phyloP scores from a whole-genome alignment of 164 flowering plant species.

The Aristolochia fimbriata region DNA sequence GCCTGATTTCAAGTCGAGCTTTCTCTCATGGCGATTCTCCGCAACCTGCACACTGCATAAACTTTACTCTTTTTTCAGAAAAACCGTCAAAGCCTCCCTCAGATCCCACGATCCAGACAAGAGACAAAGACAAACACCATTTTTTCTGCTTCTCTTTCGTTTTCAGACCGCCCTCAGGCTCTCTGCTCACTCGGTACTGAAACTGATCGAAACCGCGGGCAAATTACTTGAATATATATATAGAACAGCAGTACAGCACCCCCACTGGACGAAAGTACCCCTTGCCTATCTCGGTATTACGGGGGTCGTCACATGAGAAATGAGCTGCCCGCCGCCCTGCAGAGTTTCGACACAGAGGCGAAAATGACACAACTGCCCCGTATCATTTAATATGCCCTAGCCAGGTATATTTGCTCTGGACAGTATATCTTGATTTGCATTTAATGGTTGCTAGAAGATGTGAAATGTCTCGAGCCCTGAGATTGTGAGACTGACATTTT shows the following conservation, averaged over 20 bases:
- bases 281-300: neutral
- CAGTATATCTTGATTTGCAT: no score
- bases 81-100: constrained; percentile 1
- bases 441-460: no score
- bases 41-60: neutral
- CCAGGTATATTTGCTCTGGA: no score
- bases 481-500: no score
- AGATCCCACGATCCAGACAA: neutral
- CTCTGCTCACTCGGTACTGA: neutral
- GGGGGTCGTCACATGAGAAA: neutral
- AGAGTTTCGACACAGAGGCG: neutral
- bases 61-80: neutral
- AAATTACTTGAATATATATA: neutral
- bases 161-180: neutral
- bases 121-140: neutral
- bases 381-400: no score
- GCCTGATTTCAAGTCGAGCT: no score
- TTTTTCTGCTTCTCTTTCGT: neutral
- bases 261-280: constrained; percentile 9
- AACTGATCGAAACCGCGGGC: constrained; percentile 5
- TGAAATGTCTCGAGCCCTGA: no score
- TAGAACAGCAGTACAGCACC: no score
- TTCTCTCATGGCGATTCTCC: no score
- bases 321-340: neutral
- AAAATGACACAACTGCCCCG: neutral